phyloP scores from a whole-genome alignment of 2,329 filamentous ascomycete species.

The Aspergillus persii region DNA sequence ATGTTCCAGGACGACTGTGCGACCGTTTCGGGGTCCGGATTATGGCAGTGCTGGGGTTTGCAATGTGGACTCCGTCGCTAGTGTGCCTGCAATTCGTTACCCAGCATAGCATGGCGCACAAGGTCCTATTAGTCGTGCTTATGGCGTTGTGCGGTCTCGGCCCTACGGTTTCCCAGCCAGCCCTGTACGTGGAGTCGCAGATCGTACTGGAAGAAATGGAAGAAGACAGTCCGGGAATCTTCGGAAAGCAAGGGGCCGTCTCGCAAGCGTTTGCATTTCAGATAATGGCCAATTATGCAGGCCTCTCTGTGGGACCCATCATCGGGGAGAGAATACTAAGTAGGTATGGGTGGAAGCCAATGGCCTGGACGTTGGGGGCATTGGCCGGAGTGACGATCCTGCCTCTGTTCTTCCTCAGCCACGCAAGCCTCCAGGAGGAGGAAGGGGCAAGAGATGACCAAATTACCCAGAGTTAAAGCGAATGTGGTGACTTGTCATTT shows the following conservation, averaged over 20 bases:
- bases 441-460: background rate
- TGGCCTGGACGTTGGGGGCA: conserved; percentile 26
- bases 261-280: conserved; percentile 64
- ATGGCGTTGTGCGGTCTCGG: conserved; percentile 59
- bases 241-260: conserved; percentile 54
- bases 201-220: conserved; percentile 53
- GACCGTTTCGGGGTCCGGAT: conserved; percentile 62
- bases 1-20: conserved; percentile 43
- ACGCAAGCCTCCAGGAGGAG: background rate
- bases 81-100: conserved; percentile 62
- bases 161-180: conserved; percentile 58
- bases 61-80: conserved; percentile 56
- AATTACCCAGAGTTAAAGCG: background rate
- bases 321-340: conserved; percentile 45
- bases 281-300: conserved; percentile 58
- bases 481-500: background rate
- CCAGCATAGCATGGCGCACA: conserved; percentile 57
- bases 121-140: conserved; percentile 63
- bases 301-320: conserved; percentile 59
- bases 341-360: conserved; percentile 25
- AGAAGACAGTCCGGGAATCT: conserved; percentile 65
- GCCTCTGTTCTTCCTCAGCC: conserved; percentile 17
- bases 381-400: conserved; percentile 23
- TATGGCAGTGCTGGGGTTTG: conserved; percentile 55
- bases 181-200: conserved; percentile 69